These are phyloP conservation scores for Ophiostoma perfectum DNA, from an alignment of 2,329 filamentous ascomycete genomes.

Conservation along the genomic window DNA sequence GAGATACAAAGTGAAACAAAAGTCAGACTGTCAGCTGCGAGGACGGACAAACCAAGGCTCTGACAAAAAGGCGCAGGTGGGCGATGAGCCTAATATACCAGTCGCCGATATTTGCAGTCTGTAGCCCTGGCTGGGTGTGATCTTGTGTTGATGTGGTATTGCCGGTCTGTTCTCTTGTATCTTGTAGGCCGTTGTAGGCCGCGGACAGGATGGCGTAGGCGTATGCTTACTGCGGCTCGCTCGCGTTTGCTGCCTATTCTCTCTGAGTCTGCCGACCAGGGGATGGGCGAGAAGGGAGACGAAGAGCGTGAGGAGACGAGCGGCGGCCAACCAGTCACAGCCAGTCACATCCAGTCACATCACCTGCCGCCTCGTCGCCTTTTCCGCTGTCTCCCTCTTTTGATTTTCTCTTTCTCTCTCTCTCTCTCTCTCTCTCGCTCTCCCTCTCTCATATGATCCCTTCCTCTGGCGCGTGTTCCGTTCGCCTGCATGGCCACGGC, in stretches of 20 bases:
- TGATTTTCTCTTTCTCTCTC: neutral
- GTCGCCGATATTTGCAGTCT: neutral
- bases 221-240: neutral
- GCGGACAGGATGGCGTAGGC: too few species aligned
- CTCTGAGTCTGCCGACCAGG: neutral
- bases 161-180: neutral
- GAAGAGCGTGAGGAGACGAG: neutral
- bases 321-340: neutral
- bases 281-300: neutral
- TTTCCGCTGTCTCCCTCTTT: neutral
- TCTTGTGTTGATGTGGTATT: neutral
- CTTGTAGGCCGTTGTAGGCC: neutral
- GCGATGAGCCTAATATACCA: neutral
- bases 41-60: neutral
- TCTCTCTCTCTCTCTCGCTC: neutral
- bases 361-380: neutral
- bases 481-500: too few species aligned
- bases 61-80: neutral
- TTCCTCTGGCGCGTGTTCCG: too few species aligned
- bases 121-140: neutral
- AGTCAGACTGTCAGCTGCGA: neutral
- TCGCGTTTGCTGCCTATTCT: neutral
- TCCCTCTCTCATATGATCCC: neutral
- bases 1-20: conserved; percentile 3
- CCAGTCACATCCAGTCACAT: neutral